Conservation (phyloP, 192 early-diverging fungal genomes). For the Backusella mclennaniae region DNA sequence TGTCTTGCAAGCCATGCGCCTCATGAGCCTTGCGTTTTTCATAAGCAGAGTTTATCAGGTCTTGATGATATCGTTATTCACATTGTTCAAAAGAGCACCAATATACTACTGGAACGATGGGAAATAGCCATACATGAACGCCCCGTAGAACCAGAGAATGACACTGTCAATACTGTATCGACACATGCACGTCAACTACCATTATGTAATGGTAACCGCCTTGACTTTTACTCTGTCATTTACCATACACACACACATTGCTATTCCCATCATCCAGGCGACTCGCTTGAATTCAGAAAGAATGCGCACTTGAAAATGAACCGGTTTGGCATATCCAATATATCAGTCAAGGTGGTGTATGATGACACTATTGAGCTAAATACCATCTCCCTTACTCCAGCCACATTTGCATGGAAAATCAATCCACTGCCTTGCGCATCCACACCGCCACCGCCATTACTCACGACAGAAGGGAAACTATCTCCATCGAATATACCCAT, state of each 20-base stretch:
- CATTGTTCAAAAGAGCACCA: constrained; percentile 8
- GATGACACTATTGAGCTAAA: not conserved
- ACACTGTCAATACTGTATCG: not conserved
- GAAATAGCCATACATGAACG: not conserved
- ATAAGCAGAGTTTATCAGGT: not conserved
- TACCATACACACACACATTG: not conserved
- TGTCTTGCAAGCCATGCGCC: not conserved
- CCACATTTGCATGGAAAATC: not conserved
- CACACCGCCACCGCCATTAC: not conserved
- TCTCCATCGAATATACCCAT: not conserved
- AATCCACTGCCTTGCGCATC: not conserved
- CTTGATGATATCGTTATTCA: not conserved
- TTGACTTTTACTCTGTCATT: not conserved
- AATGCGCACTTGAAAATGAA: not conserved
- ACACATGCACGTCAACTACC: not conserved
- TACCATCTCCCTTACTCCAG: not conserved
- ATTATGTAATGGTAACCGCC: not conserved
- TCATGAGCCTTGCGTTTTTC: constrained; percentile 10
- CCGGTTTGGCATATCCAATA: not conserved
- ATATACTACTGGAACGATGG: not conserved
- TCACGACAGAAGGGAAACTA: not conserved
- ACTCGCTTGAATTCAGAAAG: not conserved
- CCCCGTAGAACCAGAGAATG: not conserved
- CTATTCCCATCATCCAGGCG: not conserved
- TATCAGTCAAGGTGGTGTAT: not conserved